phyloP scores from a whole-genome alignment of 2,329 filamentous ascomycete genomes.

The Hypoxylon sp. region DNA sequence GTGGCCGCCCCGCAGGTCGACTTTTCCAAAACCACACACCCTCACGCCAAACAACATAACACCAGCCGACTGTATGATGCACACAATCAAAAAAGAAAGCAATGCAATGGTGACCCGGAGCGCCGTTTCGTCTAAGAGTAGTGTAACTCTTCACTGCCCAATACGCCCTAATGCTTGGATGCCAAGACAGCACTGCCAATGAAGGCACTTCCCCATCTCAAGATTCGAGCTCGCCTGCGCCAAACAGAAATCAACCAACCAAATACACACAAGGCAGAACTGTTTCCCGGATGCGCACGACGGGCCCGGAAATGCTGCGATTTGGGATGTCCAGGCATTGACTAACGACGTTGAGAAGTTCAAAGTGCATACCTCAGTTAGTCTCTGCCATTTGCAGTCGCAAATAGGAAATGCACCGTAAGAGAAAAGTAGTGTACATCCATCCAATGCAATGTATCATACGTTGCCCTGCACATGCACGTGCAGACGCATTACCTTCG shows the following conservation, averaged over 20 bases:
- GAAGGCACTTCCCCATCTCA: conserved; percentile 27
- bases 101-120: conserved; percentile 35
- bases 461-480: conserved; percentile 27
- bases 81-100: conserved; percentile 29
- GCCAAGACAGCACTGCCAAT: conserved; percentile 35
- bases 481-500: conserved; percentile 33
- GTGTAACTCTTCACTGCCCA: conserved; percentile 37
- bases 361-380: conserved; percentile 10
- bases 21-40: conserved; percentile 32
- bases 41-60: conserved; percentile 30
- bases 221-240: conserved; percentile 31
- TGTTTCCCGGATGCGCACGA: conserved; percentile 16
- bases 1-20: conserved; percentile 26
- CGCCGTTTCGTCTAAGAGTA: conserved; percentile 37
- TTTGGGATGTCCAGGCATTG: conserved; percentile 17
- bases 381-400: conserved; percentile 19
- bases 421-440: conserved; percentile 29
- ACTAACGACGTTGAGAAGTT: conserved; percentile 21
- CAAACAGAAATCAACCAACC: conserved; percentile 31
- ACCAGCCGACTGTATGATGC: conserved; percentile 33
- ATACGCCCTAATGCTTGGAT: conserved; percentile 33
- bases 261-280: conserved; percentile 24
- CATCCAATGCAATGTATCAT: conserved; percentile 13
- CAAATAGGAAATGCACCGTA: conserved; percentile 23
- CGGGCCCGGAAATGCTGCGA: conserved; percentile 14